phyloP scores from a whole-genome alignment of 2,329 filamentous ascomycete genomes.

The Aspergillus sp. region DNA sequence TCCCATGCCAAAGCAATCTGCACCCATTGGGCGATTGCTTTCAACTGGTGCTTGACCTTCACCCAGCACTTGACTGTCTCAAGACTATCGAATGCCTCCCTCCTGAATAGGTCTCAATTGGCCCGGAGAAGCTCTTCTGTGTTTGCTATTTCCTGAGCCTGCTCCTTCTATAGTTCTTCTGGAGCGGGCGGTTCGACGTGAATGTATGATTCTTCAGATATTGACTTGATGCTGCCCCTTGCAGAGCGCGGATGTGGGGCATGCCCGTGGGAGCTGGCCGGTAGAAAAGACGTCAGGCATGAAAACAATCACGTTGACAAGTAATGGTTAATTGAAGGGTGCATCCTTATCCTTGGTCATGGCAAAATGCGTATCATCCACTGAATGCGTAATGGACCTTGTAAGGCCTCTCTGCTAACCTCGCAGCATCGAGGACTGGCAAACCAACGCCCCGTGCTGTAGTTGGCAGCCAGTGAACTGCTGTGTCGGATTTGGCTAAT shows the following conservation, averaged over 20 bases:
- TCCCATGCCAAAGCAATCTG: conserved; percentile 14
- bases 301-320: background rate
- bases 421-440: too few relatives aligned
- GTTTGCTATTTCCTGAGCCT: background rate
- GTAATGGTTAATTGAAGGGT: background rate
- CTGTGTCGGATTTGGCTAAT: too few relatives aligned
- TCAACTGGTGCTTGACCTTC: conserved; percentile 13
- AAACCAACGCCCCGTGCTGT: too few relatives aligned
- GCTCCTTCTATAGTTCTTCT: background rate
- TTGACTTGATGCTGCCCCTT: background rate
- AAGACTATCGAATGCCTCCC: conserved; percentile 8
- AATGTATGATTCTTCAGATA: background rate
- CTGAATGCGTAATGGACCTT: background rate
- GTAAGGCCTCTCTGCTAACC: too few relatives aligned
- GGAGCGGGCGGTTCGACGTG: background rate
- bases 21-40: conserved; percentile 13
- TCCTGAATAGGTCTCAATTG: background rate
- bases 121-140: background rate
- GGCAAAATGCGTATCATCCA: background rate
- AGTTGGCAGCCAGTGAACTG: too few relatives aligned
- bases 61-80: conserved; percentile 10
- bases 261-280: background rate
- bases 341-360: background rate
- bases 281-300: background rate
- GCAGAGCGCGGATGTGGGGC: background rate